Evolutionary conservation across 305 asterid species (phyloP).

Genomic region (Rubia peregrina): DNA sequence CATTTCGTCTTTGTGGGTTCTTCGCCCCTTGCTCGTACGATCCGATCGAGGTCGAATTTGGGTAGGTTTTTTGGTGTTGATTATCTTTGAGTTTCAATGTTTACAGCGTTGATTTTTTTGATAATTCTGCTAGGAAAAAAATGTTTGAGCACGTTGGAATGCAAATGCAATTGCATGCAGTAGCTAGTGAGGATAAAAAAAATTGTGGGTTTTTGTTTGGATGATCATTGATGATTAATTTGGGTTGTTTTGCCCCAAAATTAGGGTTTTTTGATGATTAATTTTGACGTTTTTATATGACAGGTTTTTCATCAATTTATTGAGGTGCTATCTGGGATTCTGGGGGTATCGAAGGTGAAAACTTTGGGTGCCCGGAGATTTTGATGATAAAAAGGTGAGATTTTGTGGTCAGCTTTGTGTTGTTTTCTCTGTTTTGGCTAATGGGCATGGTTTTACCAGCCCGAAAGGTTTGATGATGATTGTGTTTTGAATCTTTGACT

Average conservation of each 20-base stretch:
- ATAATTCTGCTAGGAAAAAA: background rate
- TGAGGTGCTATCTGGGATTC: slow-evolving; percentile 7
- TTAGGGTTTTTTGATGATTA: slow-evolving; percentile 9
- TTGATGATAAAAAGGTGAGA: slow-evolving; percentile 27
- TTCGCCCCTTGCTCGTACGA: slow-evolving; percentile 1
- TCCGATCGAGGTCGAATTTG: slow-evolving; percentile 17
- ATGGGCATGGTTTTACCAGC: slow-evolving; percentile 4
- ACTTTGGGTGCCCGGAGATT: slow-evolving; percentile 18
- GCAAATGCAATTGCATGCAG: slow-evolving; percentile 18
- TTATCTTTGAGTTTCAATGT: background rate
- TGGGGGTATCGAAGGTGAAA: slow-evolving; percentile 12
- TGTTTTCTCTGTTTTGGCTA: slow-evolving; percentile 8
- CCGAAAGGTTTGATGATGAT: slow-evolving; percentile 6
- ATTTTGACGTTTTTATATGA: background rate
- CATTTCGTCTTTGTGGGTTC: background rate
- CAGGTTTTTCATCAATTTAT: slow-evolving; percentile 15
- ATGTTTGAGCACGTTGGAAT: background rate
- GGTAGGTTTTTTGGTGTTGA: slow-evolving; percentile 15
- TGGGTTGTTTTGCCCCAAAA: background rate
- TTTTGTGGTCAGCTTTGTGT: slow-evolving; percentile 11
- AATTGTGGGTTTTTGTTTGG: slow-evolving; percentile 12
- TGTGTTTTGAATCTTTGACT: background rate
- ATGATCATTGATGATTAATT: slow-evolving; percentile 21
- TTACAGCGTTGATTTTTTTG: background rate
- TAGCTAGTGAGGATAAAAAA: slow-evolving; percentile 2